These are phyloP conservation scores for Fraxinus albicans DNA, from an alignment of 305 asterid genomes.

Conservation along the genomic window DNA sequence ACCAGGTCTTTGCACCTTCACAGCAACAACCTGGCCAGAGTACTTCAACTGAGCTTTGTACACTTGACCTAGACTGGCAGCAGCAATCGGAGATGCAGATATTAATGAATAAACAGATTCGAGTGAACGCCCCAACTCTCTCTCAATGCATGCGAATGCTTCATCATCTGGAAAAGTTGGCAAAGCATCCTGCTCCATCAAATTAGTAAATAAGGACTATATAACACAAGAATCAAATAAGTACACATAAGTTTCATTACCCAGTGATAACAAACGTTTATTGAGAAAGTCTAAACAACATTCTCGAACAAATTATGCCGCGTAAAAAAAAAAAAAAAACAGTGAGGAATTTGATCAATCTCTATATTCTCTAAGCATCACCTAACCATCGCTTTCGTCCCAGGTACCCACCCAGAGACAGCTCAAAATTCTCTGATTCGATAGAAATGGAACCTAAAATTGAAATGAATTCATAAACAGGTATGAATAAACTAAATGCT, in stretches of 20 bases:
- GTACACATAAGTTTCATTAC: neutral
- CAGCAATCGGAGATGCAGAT: conserved; percentile 95
- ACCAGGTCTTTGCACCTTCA: conserved; percentile 97
- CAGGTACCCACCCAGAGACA: neutral
- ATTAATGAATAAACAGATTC: conserved; percentile 77
- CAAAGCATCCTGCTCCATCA: conserved; percentile 74
- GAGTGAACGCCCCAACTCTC: conserved; percentile 74
- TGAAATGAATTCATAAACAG: neutral
- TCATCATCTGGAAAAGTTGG: conserved; percentile 97
- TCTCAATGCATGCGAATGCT: conserved; percentile 92
- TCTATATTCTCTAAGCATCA: neutral
- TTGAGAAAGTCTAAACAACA: neutral
- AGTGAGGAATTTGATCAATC: neutral
- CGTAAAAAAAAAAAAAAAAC: neutral
- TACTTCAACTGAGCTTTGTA: conserved; percentile 85
- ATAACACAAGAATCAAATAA: conserved; percentile 9
- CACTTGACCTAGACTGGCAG: conserved; percentile 99
- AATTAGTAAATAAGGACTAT: neutral
- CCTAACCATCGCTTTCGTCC: neutral
- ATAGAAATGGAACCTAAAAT: neutral
- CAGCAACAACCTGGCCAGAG: conserved; percentile 93
- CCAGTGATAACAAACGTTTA: neutral
- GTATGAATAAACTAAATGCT: neutral
- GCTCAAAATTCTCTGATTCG: neutral
- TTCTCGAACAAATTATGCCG: neutral